Conservation (phyloP, 129 eudicot species). For the Flaveria ramosissima region DNA sequence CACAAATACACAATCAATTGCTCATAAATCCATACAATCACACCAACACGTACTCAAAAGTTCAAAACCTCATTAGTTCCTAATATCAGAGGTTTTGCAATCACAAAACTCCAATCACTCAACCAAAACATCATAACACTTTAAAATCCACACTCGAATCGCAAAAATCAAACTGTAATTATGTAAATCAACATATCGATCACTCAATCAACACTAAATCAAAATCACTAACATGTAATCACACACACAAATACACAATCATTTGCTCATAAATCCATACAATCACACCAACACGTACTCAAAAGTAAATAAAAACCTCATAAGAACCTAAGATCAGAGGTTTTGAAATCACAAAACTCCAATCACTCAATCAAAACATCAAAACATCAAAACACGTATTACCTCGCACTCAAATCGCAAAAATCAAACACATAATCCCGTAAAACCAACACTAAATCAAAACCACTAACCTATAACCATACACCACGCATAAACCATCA, state of each 20-base stretch:
- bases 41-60: conserved; percentile 14
- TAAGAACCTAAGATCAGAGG: background rate
- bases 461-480: background rate
- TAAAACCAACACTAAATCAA: background rate
- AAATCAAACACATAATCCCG: background rate
- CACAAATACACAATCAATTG: too few relatives aligned
- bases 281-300: conserved; percentile 14
- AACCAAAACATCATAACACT: background rate
- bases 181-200: conserved; percentile 8
- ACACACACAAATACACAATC: background rate
- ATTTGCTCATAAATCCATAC: background rate
- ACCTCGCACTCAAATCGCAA: conserved; percentile 12
- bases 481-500: too few relatives aligned
- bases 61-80: conserved; percentile 1
- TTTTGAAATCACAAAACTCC: background rate
- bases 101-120: background rate
- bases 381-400: background rate
- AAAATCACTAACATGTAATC: background rate
- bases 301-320: background rate
- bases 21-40: conserved; percentile 4
- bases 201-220: background rate
- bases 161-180: conserved; percentile 5
- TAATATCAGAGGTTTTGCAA: background rate
- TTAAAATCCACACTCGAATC: conserved; percentile 5
- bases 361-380: background rate